Conservation (phyloP, 345 rosid genomes). For the Eucalyptus regnans region DNA sequence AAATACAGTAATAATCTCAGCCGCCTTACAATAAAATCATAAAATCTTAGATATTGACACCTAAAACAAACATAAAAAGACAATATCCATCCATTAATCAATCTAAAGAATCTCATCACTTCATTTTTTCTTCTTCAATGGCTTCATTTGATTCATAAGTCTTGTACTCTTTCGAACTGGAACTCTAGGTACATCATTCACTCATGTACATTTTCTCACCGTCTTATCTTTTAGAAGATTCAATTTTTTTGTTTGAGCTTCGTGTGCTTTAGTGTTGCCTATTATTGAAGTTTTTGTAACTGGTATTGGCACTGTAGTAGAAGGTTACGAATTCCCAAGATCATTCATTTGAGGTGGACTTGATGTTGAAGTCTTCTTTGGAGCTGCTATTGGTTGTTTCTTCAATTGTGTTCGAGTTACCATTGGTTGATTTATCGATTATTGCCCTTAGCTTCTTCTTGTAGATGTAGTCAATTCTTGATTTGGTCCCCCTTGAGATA, state of each 20-base stretch:
- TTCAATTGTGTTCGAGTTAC: neutral
- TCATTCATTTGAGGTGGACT: neutral
- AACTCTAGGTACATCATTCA: neutral
- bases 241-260: neutral
- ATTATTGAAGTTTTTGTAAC: too few species aligned
- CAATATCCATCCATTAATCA: neutral
- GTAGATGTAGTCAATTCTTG: neutral
- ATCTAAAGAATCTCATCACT: neutral
- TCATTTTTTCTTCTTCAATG: neutral
- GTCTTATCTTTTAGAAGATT: neutral
- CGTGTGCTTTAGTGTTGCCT: too few species aligned
- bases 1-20: neutral
- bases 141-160: neutral
- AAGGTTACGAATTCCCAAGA: neutral
- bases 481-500: neutral
- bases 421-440: neutral
- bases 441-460: neutral
- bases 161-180: neutral
- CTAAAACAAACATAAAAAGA: neutral
- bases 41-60: neutral
- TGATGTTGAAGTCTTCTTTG: neutral
- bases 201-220: neutral
- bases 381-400: neutral
- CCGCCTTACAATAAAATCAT: neutral
- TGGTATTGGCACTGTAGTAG: neutral